Conservation (phyloP, 2,329 filamentous ascomycete species). For the Leptographium lundbergii region DNA sequence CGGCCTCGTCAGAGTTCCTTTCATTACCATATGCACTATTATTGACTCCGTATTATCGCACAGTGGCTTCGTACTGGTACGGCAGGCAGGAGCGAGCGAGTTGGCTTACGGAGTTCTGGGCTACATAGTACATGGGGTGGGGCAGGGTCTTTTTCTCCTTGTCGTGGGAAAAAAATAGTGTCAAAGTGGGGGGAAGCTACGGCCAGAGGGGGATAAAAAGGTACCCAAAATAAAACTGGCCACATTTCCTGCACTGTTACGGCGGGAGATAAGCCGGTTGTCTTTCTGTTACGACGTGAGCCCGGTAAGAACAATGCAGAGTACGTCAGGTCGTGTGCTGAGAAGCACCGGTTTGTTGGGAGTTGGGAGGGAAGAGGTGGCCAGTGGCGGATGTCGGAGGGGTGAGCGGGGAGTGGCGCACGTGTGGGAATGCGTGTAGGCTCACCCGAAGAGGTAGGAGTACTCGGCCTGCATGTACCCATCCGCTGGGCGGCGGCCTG, state of each 20-base stretch:
- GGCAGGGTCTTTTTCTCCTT: conserved; percentile 6
- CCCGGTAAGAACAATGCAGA: neutral
- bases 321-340: neutral
- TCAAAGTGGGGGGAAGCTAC: conserved; percentile 7
- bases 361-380: neutral
- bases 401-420: neutral
- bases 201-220: neutral
- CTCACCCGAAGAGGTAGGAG: neutral
- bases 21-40: neutral
- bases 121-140: neutral
- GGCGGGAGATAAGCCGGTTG: neutral
- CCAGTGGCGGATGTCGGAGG: neutral
- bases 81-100: neutral
- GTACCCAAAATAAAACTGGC: neutral
- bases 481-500: neutral
- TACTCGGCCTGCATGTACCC: conserved; percentile 2
- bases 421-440: neutral
- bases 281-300: neutral
- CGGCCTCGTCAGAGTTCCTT: neutral
- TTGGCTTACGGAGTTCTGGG: neutral
- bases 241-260: neutral
- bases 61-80: neutral
- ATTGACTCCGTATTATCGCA: neutral
- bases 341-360: neutral
- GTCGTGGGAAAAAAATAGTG: conserved; percentile 6